Percentiles rank a stretch among this genome's conserved stretches.
Conservation (phyloP, 306 rosid genomes). For the Purshia tridentata region DNA sequence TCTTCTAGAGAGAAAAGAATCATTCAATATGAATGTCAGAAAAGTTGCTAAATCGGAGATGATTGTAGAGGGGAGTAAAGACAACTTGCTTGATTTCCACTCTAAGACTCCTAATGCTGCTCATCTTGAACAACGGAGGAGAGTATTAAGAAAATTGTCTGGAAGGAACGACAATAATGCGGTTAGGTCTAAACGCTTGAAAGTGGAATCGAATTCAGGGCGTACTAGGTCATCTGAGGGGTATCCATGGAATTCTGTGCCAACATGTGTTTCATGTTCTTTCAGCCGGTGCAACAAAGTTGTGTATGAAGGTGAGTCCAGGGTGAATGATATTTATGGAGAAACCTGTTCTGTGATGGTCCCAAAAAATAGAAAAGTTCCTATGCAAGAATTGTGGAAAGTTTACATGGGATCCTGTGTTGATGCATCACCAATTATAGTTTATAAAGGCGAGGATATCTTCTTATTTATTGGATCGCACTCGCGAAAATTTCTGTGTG, state of each 20-base stretch:
- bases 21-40: conserved; percentile 35
- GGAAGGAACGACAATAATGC: conserved; percentile 28
- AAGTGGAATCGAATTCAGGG: conserved; percentile 39
- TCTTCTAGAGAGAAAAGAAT: conserved; percentile 54
- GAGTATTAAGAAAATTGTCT: conserved; percentile 15
- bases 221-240: conserved; percentile 21
- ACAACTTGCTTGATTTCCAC: conserved; percentile 25
- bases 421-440: conserved; percentile 89
- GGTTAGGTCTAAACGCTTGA: conserved; percentile 47
- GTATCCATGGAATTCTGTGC: conserved; percentile 46
- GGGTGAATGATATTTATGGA: conserved; percentile 28
- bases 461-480: conserved; percentile 88
- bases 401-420: conserved; percentile 84
- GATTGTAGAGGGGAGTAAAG: conserved; percentile 24
- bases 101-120: conserved; percentile 33
- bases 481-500: conserved; percentile 74
- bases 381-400: conserved; percentile 65
- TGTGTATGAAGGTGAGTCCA: conserved; percentile 35
- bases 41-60: conserved; percentile 39
- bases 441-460: conserved; percentile 47
- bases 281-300: conserved; percentile 80
- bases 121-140: conserved; percentile 29
- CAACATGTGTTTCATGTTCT: conserved; percentile 48
- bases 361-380: conserved; percentile 44
- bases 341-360: conserved; percentile 36